Evolutionary conservation across 2,329 filamentous ascomycete species (phyloP).

Genomic region (Fusarium sp.): DNA sequence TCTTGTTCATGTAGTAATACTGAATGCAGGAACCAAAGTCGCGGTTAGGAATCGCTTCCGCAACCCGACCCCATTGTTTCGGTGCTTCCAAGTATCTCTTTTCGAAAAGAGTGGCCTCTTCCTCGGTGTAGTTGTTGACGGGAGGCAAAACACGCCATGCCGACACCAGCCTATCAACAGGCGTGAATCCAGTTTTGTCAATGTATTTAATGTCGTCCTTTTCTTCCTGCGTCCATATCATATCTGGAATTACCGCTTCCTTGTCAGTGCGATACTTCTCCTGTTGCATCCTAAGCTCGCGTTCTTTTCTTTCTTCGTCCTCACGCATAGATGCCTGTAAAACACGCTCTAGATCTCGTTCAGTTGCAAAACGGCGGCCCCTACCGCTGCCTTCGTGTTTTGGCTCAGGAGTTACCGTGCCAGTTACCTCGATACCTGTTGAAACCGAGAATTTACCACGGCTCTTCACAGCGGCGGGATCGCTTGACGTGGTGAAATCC

Average conservation of each 20-base stretch:
- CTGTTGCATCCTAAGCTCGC: constrained; percentile 74
- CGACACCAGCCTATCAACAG: constrained; percentile 76
- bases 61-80: constrained; percentile 87
- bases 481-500: constrained; percentile 69
- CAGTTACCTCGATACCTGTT: constrained; percentile 53
- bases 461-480: constrained; percentile 69
- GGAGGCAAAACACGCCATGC: constrained; percentile 81
- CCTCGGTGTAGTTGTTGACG: constrained; percentile 80
- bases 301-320: constrained; percentile 79
- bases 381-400: constrained; percentile 70
- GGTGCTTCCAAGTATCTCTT: constrained; percentile 81
- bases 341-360: constrained; percentile 80
- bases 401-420: constrained; percentile 65
- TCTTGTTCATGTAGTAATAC: constrained; percentile 88
- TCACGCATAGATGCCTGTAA: constrained; percentile 80
- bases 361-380: constrained; percentile 75
- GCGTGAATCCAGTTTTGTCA: constrained; percentile 76
- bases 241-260: constrained; percentile 81
- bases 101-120: constrained; percentile 80
- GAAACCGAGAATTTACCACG: constrained; percentile 67
- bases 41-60: constrained; percentile 75
- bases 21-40: constrained; percentile 87
- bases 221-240: constrained; percentile 75
- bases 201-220: constrained; percentile 71
- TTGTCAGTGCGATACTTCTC: constrained; percentile 82